A percentile compares a stretch with the other conserved stretches of the same genome.
phyloP scores from a whole-genome alignment of 2,329 filamentous ascomycete genomes.

The Sporothrix euskadiensis region DNA sequence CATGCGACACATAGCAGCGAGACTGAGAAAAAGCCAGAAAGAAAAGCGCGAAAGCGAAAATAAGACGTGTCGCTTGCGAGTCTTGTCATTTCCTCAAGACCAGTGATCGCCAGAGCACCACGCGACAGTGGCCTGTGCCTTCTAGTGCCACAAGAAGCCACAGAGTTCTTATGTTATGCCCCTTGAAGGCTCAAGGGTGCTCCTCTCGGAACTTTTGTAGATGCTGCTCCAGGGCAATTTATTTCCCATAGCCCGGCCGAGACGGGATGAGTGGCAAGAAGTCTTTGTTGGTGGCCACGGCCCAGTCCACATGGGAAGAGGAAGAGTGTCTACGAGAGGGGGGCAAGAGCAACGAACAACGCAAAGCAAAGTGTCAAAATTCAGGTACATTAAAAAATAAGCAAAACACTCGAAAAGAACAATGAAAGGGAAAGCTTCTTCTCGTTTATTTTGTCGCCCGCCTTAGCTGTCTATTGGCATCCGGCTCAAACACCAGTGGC shows the following conservation, averaged over 20 bases:
- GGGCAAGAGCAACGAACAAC: not conserved
- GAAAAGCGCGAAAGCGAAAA: not conserved
- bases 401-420: not conserved
- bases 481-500: slow-evolving; percentile 8
- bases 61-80: not conserved
- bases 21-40: not conserved
- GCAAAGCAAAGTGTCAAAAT: not conserved
- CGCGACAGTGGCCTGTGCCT: not conserved
- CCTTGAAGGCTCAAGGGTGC: not conserved
- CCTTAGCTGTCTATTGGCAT: slow-evolving; percentile 1
- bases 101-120: not conserved
- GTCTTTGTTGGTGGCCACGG: not conserved
- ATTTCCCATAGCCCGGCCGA: not conserved
- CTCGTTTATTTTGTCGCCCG: not conserved
- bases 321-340: not conserved
- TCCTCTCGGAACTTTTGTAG: not conserved
- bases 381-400: not conserved
- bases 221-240: not conserved
- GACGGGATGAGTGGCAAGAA: not conserved
- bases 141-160: too few species aligned
- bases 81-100: not conserved
- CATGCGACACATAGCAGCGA: not conserved
- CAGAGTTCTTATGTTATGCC: not conserved
- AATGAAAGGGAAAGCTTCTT: not conserved
- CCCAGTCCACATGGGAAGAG: slow-evolving; percentile 1